phyloP scores from a whole-genome alignment of 352 stramenopile genomes.

The Aphanomyces euteiches region DNA sequence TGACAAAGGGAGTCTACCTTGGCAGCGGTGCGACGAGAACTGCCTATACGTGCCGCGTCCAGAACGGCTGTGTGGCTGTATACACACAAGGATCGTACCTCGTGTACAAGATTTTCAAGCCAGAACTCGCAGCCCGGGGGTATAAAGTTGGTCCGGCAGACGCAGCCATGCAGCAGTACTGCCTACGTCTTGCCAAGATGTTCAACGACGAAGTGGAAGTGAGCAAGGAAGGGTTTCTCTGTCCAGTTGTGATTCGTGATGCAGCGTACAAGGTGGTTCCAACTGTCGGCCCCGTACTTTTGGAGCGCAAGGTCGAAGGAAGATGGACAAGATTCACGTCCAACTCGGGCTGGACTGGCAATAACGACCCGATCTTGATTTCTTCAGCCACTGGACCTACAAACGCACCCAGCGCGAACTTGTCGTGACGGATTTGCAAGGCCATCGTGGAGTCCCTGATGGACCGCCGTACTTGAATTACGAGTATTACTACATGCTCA shows the following conservation, averaged over 20 bases:
- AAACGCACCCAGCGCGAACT: no score
- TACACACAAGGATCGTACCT: not conserved
- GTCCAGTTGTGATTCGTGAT: not conserved
- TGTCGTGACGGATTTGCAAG: no score
- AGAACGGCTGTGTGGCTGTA: not conserved
- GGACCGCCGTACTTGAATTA: no score
- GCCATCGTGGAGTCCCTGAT: no score
- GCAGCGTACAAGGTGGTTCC: no score
- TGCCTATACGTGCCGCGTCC: not conserved
- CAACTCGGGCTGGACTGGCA: no score
- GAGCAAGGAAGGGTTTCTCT: not conserved
- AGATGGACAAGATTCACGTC: no score
- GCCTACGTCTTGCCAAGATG: not conserved
- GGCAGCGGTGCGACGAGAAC: not conserved
- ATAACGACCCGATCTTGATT: no score
- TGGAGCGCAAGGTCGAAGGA: no score
- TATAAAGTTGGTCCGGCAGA: not conserved
- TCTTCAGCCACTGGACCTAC: no score
- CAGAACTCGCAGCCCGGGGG: not conserved
- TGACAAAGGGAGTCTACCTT: not conserved
- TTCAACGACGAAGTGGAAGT: not conserved
- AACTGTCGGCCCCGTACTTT: no score
- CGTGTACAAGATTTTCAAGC: not conserved
- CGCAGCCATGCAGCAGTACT: not conserved
- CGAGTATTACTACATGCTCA: no score